Conservation (phyloP, 345 rosid genomes). For the Salix udensis region DNA sequence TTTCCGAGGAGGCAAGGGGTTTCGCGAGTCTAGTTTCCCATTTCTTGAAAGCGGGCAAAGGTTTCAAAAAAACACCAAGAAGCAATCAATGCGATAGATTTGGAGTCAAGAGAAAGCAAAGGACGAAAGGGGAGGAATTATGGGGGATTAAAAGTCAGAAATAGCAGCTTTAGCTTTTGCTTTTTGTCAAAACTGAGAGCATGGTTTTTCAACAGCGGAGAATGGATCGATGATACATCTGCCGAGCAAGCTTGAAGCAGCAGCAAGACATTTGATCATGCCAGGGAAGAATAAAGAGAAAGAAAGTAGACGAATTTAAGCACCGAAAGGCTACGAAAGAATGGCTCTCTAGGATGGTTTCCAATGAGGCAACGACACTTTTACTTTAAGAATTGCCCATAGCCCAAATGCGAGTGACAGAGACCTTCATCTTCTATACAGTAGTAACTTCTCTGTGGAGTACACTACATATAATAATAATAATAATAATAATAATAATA, state of each 20-base stretch:
- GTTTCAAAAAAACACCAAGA: constrained; percentile 16
- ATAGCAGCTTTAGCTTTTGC: constrained; percentile 44
- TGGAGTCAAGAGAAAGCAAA: constrained; percentile 25
- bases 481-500: not conserved
- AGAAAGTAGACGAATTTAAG: constrained; percentile 43
- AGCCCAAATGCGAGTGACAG: not conserved
- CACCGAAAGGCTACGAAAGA: constrained; percentile 56
- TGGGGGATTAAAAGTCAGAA: constrained; percentile 44
- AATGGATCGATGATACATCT: not conserved
- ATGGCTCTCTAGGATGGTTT: constrained; percentile 31
- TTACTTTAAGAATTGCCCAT: constrained; percentile 11
- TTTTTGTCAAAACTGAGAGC: constrained; percentile 13
- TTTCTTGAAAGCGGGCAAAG: constrained; percentile 28
- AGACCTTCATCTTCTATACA: not conserved
- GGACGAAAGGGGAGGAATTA: not conserved
- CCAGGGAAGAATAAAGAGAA: constrained; percentile 25
- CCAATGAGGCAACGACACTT: constrained; percentile 37
- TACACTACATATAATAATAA: not conserved
- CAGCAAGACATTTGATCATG: not conserved
- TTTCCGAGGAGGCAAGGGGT: not conserved
- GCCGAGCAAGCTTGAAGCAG: constrained; percentile 17
- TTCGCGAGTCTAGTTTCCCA: not conserved
- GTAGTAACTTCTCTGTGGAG: not conserved
- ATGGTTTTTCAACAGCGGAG: constrained; percentile 3
- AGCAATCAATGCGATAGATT: constrained; percentile 19